Conservation (phyloP, 306 rosid genomes). For the Mucuna pruriens region DNA sequence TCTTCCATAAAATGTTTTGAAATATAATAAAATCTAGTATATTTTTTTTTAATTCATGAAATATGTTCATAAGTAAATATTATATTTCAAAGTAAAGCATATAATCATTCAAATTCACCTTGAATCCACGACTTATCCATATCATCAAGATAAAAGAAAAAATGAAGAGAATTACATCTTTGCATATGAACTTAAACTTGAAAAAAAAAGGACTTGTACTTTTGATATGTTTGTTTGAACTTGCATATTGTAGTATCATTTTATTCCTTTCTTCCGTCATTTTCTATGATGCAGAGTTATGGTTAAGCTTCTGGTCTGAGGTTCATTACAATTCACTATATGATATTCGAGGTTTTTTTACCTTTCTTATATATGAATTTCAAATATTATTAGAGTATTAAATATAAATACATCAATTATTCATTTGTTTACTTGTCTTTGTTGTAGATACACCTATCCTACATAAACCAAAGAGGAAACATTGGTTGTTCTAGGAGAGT, state of each 20-base stretch:
- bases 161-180: neutral
- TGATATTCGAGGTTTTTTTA: conserved; percentile 55
- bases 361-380: neutral
- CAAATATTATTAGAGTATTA: neutral
- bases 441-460: conserved; percentile 61
- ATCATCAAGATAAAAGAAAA: neutral
- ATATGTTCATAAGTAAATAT: neutral
- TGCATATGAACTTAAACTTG: neutral
- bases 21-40: neutral
- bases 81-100: neutral
- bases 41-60: neutral
- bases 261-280: neutral
- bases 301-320: conserved; percentile 95
- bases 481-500: conserved; percentile 70
- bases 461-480: conserved; percentile 65
- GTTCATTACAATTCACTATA: conserved; percentile 82
- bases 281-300: conserved; percentile 65
- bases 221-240: neutral
- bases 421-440: conserved; percentile 27
- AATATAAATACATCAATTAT: neutral
- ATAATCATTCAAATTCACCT: neutral
- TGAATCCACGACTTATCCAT: neutral
- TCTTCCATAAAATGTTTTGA: neutral
- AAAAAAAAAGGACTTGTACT: neutral
- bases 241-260: neutral